Evolutionary conservation across 2,329 filamentous ascomycete species (phyloP), one percentile per base, ranked within the genome.

Genomic region (Trichoderma sp.): DNA sequence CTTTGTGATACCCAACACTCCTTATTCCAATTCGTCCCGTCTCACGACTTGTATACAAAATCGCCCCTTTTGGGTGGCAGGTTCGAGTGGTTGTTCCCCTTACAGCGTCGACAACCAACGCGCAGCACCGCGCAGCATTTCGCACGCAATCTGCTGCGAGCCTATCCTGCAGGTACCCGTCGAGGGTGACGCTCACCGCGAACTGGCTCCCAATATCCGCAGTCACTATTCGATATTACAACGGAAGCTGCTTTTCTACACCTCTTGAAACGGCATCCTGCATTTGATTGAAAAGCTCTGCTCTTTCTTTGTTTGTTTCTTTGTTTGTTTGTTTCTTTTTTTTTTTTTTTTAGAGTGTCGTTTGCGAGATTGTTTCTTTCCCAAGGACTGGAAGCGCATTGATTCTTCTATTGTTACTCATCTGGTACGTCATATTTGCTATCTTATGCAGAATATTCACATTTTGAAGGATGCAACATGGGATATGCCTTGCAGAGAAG

Each of bases 151-250:
- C 74, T 77, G 74, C 70, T 64, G 69, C 67, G 68, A 53, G 71
- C 74, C 74, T 72, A 69, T 69, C 57, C 66, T 70, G 72, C 71
- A 74, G 71, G 68, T 72, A 73, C 72, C 73, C 70, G 73, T 70
- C 70, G 71, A 70, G 71, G 67, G 70, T 65, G 50, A 37, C 70
- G 71, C 71, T 69, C 66, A 56, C 71, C 58, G 60, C 70, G 50
- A 72, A 66, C 52, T 54, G 29, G 22, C 56, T 37, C 22, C 17
- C 17, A 27, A n/a, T 39, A 67, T 50, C 64, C 13, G 48, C 35
- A 61, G 34, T n/a, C 27, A 22, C 15, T 6, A 25, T 5, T 15
- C 17, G 34, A n/a, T 39, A 25, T 22, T 29, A 32, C 37, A 27
- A 52, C 42, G 29, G 32, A 35, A n/a, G n/a, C 34, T 48, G 22